Evolutionary conservation across 441 rosid species (phyloP), one percentile per base, ranked within the genome.

Genomic region (Euphorbia corollata): DNA sequence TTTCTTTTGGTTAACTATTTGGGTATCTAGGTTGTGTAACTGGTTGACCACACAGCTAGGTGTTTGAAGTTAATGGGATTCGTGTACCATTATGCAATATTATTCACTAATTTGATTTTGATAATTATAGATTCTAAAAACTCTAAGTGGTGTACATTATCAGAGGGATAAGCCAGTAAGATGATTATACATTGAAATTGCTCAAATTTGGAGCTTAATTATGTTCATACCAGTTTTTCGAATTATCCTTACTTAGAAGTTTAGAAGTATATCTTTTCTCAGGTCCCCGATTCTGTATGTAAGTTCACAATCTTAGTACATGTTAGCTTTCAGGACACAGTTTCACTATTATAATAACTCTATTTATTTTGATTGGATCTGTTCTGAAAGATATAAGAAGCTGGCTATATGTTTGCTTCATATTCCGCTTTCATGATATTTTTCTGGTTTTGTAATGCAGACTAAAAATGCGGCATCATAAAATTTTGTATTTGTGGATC

Each of bases 81-180:
- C 4, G 13, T 5, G 22, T 56, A 45, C 64, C 51, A 32, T 62
- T n/a, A 55, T 70, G 16, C 6, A 39, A 30, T 55, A n/a, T 41
- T 30, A 56, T 54, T 5, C 41, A 19, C 22, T 45, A 12, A 41
- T 45, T n/a, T 5, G 24, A 13, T 18, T 18, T 13, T 61, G 39
- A 38, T 61, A 51, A 18, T 27, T 63, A 27, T 45, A 20, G 11
- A 55, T 62, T 54, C 16, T 47, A 62, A 61, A 6, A 51, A 63
- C 34, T n/a, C 18, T 30, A 32, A 32, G 13, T 0, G 3, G 16
- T 19, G 22, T 54, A 19, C 16, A 6, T 23, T 18, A 12, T 60
- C 4, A 11, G 24, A 23, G 12, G 11, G 1, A 43, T 8, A 43
- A 27, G 12, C 13, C 6, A 19, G 20, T 11, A 34, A 60, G 16